Conservation (phyloP, 148 eudicot species). For the Chenopodium suecicum region DNA sequence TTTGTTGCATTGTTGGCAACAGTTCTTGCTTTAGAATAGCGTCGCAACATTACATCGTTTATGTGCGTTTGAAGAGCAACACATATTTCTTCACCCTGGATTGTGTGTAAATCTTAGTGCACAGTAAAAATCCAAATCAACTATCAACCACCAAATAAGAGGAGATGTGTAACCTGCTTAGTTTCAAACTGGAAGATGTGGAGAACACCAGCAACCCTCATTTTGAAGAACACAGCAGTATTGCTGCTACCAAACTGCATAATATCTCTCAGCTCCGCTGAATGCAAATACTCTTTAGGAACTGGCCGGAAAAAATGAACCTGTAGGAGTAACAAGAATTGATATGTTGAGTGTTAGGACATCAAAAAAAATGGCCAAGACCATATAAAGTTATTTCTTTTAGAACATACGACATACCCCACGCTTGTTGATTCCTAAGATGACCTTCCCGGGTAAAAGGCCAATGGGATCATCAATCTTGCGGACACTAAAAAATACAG, state of each 20-base stretch:
- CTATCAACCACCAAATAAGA: background rate
- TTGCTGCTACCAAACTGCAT: slow-evolving; percentile 99
- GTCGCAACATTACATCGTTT: slow-evolving; percentile 98
- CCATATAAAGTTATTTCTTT: background rate
- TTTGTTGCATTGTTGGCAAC: slow-evolving; percentile 54
- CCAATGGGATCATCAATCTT: slow-evolving; percentile 99
- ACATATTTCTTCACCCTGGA: slow-evolving; percentile 97
- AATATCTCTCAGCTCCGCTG: slow-evolving; percentile 94
- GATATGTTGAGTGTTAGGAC: slow-evolving; percentile 1
- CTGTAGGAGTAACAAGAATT: slow-evolving; percentile 30
- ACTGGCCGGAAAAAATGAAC: slow-evolving; percentile 99
- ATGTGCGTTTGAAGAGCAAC: slow-evolving; percentile 99
- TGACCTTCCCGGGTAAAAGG: slow-evolving; percentile 87
- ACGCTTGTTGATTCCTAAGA: slow-evolving; percentile 91
- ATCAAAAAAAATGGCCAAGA: background rate
- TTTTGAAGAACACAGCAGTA: slow-evolving; percentile 95
- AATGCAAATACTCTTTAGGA: slow-evolving; percentile 95
- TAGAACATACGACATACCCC: slow-evolving; percentile 47
- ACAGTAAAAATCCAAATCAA: background rate
- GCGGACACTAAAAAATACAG: slow-evolving; percentile 94
- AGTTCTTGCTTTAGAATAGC: slow-evolving; percentile 93
- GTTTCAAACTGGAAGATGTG: slow-evolving; percentile 99
- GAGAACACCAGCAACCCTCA: slow-evolving; percentile 99
- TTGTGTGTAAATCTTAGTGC: slow-evolving; percentile 20
- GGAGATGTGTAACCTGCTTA: slow-evolving; percentile 62